phyloP scores from a whole-genome alignment of 768 basidiomycete genomes.

The Lactifluus rugatus region DNA sequence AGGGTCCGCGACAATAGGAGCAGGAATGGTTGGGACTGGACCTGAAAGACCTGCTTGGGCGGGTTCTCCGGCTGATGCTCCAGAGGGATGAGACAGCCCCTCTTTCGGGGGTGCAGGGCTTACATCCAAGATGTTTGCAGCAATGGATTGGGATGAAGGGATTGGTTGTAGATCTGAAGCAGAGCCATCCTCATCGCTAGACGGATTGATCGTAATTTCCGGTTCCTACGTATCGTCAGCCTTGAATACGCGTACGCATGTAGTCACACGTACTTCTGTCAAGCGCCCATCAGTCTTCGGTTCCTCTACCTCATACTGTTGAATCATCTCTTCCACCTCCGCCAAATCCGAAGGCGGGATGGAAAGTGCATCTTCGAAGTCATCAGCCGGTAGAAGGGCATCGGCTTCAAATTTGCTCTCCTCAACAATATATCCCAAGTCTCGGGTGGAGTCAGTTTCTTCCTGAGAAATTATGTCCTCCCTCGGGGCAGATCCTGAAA shows the following conservation, averaged over 20 bases:
- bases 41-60: not conserved
- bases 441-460: not conserved
- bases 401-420: not conserved
- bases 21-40: slow-evolving; percentile 7
- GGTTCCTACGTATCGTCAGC: slow-evolving; percentile 2
- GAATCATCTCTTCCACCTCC: not conserved
- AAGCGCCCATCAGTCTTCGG: slow-evolving; percentile 1
- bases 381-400: not conserved
- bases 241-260: not conserved
- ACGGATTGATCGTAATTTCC: not conserved
- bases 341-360: slow-evolving; percentile 5
- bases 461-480: not conserved
- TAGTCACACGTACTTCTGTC: slow-evolving; percentile 2
- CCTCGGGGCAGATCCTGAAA: not conserved
- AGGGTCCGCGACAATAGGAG: slow-evolving; percentile 19
- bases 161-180: not conserved
- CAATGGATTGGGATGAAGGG: not conserved
- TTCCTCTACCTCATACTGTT: slow-evolving; percentile 12
- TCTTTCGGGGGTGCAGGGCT: not conserved
- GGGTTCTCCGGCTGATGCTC: not conserved
- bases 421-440: slow-evolving; percentile 10
- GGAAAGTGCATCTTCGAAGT: slow-evolving; percentile 4
- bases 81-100: not conserved
- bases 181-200: not conserved
- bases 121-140: not conserved